Evolutionary conservation across 768 basidiomycete species (phyloP), one percentile per base, ranked within the genome.

Genomic region (Termitomyces sp.): DNA sequence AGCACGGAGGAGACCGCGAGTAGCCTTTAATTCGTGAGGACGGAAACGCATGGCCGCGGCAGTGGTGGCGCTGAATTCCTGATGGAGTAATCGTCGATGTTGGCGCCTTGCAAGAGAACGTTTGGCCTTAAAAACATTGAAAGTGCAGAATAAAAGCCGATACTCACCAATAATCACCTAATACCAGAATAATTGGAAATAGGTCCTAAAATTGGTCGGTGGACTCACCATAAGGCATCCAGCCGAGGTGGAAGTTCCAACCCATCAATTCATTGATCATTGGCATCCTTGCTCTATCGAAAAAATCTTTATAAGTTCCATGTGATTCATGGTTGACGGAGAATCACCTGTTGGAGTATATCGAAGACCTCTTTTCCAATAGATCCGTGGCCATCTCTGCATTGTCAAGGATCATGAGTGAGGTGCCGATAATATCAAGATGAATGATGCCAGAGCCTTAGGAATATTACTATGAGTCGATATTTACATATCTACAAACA

Each of bases 391-490:
- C 61, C 13, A 64, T 56, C 20, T 67, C 56, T 1, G 56, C 57
- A 40, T 63, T 65, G 52, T 69, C 66, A 5, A 70, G 49, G 22
- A 69, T 57, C 32, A 69, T 54, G n/a, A 71, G 55, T 0, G 64
- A 65, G n/a, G 62, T 62, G 3, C 70, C 68, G 1, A 55, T 51
- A 4, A 65, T 49, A 48, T 62, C n/a, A n/a, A n/a, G n/a, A n/a
- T n/a, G n/a, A n/a, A n/a, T n/a, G n/a, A n/a, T n/a, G n/a, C n/a
- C n/a, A 16, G 67, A 65, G 26, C 56, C 67, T 68, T 37, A 3
- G 9, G 14, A 24, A 22, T 24, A 30, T n/a, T n/a, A n/a, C n/a
- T n/a, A n/a, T n/a, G 27, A 9, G 8, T 40, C 12, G 30, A 37
- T 20, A 2, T 20, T 40, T 8, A 30, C 2, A 6, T 8, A n/a